Base-by-base conservation (phyloP, 176 grass and related monocot genomes). In the Hordeum vulgare region DNA sequence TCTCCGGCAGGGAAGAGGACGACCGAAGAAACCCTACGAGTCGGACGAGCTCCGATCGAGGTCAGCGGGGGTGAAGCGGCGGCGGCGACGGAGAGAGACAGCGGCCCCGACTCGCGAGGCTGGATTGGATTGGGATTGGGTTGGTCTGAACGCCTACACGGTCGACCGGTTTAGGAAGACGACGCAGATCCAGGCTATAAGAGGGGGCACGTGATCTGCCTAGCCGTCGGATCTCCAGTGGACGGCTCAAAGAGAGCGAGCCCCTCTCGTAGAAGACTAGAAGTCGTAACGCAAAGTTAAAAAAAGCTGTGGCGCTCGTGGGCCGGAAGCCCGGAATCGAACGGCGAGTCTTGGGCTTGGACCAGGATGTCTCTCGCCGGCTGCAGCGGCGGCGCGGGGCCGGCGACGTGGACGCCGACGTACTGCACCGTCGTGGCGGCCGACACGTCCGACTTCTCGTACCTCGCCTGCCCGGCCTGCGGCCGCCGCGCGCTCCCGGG, bases 371-470 rank as follows among this genome's bases (percentile, higher is more conserved):
- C 70, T 60, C 39, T 59, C 59, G n/a, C 17, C 69, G 21, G 9
- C 35, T 15, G 45, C 81, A 54, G 5, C 62, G 11, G 63, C 9
- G 56, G 62, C 67, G 21, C 31, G 49, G 62, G 82, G 81, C 44
- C 66, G 81, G 49, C 74, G 56, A 80, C 90, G 11, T 94, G 92
- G 92, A 92, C 83, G 63, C 90, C 81, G 14, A 88, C 95, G 11
- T 92, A 85, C 59, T 97, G 92, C 86, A 86, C 90, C 23, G 74
- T 97, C 37, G 81, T 92, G 78, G 88, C 70, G 63, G 84, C 77
- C 26, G 86, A 94, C 80, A 94, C 81, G 34, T 49, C 76, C 11
- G 23, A 82, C 78, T 86, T 94, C 69, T 86, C 72, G 13, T 94
- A 97, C 75, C 86, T 88, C 74, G 73, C 62, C 72, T 97, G 90